Evolutionary conservation across 176 grass and related monocot genomes (phyloP).

Genomic region (Aegilops umbellulata): DNA sequence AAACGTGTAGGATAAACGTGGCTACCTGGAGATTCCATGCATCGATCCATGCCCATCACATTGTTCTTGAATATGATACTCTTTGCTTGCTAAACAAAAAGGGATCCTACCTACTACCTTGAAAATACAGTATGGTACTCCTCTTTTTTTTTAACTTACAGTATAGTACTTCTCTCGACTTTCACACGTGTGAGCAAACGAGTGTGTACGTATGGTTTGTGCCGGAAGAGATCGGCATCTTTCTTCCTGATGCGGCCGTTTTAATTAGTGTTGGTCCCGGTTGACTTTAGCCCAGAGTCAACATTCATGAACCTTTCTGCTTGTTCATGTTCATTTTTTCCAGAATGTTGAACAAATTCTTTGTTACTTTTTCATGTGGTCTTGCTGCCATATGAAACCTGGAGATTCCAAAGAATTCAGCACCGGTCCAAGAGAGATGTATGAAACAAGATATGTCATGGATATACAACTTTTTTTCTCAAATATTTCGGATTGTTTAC

Average conservation of each 20-base stretch:
- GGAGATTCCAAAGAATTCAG: neutral
- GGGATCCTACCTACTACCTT: too few relatives aligned
- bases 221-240: neutral
- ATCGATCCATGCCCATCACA: neutral
- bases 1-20: conserved; percentile 3
- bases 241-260: neutral
- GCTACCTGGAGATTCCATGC: neutral
- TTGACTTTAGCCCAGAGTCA: neutral
- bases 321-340: neutral
- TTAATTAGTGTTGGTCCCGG: neutral
- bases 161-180: too few relatives aligned
- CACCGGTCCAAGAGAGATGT: neutral
- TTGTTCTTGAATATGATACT: neutral
- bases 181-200: conserved; percentile 26
- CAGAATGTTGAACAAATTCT: conserved; percentile 27
- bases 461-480: too few relatives aligned
- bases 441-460: neutral
- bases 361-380: neutral
- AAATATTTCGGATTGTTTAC: too few relatives aligned
- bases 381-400: neutral
- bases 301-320: neutral
- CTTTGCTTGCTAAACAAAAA: neutral
- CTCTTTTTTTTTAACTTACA: too few relatives aligned
- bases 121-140: too few relatives aligned
- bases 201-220: neutral